A percentile compares a stretch with the other conserved stretches of the same genome.
Evolutionary conservation across 1,139 yeast species (phyloP).

Genomic region (Dujonia santamariae): DNA sequence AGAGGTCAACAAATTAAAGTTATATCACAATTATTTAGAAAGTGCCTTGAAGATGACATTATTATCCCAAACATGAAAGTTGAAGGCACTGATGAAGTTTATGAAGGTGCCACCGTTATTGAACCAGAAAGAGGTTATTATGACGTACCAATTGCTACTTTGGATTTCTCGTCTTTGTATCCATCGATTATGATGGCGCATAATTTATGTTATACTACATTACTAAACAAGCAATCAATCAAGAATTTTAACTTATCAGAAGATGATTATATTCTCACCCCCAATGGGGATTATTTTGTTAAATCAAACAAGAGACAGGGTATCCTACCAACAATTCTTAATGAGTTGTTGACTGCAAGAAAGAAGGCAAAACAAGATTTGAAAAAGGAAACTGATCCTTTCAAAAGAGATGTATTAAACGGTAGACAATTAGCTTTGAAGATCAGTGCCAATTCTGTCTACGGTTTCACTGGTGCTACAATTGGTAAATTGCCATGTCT

Average conservation of each 20-base stretch:
- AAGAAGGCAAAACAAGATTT: conserved; percentile 88
- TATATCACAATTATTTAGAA: conserved; percentile 89
- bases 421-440: conserved; percentile 97
- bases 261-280: conserved; percentile 81
- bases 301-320: conserved; percentile 72
- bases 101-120: conserved; percentile 98
- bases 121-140: conserved; percentile 95
- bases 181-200: conserved; percentile 99
- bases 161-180: conserved; percentile 95
- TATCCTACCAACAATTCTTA: conserved; percentile 84
- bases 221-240: conserved; percentile 68
- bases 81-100: conserved; percentile 84
- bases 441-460: conserved; percentile 96
- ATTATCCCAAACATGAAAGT: conserved; percentile 88
- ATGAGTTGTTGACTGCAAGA: conserved; percentile 87
- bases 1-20: conserved; percentile 99
- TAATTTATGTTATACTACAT: conserved; percentile 90
- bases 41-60: conserved; percentile 79
- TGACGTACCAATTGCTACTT: conserved; percentile 94
- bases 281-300: conserved; percentile 93
- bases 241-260: conserved; percentile 60
- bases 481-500: conserved; percentile 95
- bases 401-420: conserved; percentile 86
- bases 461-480: conserved; percentile 99
- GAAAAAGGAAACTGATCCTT: conserved; percentile 92